Percentiles rank a stretch among this genome's conserved stretches.
Evolutionary conservation across 257 asterid species (phyloP).

Genomic region (Prunella vulgaris): DNA sequence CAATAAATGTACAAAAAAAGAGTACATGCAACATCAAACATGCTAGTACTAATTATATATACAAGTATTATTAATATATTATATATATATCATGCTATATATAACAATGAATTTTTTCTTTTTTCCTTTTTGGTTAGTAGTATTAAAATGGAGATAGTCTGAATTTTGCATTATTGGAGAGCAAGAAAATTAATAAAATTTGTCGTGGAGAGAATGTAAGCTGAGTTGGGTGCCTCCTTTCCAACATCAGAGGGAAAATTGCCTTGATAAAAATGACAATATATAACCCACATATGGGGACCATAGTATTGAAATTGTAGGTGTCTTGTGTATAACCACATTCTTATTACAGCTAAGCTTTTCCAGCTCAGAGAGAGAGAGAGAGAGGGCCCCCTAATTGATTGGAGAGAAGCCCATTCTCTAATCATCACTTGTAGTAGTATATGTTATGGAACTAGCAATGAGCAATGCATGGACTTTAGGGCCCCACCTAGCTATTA

Average conservation of each 20-base stretch:
- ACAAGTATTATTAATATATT: no score
- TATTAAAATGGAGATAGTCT: no score
- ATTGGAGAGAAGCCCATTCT: slow-evolving; percentile 21
- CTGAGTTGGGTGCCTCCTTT: slow-evolving; percentile 10
- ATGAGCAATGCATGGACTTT: slow-evolving; percentile 18
- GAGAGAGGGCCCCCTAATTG: slow-evolving; percentile 5
- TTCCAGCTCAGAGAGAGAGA: slow-evolving; percentile 27
- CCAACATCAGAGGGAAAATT: slow-evolving; percentile 19
- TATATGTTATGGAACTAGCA: slow-evolving; percentile 11
- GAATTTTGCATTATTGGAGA: background rate
- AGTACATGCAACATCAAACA: background rate
- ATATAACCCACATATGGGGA: background rate
- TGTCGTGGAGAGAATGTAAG: background rate
- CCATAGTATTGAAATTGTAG: slow-evolving; percentile 22
- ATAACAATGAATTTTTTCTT: no score
- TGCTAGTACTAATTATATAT: background rate
- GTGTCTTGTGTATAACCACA: slow-evolving; percentile 18
- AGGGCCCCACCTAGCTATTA: slow-evolving; percentile 16
- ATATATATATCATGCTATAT: no score
- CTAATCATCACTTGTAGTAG: slow-evolving; percentile 24
- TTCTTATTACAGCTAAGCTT: slow-evolving; percentile 26
- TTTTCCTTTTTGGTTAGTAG: no score
- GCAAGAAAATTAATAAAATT: background rate
- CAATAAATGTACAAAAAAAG: background rate
- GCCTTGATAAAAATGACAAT: slow-evolving; percentile 7